These are phyloP conservation scores for Psilocybe cubensis DNA, from an alignment of 768 basidiomycete species.

Conservation along the genomic window DNA sequence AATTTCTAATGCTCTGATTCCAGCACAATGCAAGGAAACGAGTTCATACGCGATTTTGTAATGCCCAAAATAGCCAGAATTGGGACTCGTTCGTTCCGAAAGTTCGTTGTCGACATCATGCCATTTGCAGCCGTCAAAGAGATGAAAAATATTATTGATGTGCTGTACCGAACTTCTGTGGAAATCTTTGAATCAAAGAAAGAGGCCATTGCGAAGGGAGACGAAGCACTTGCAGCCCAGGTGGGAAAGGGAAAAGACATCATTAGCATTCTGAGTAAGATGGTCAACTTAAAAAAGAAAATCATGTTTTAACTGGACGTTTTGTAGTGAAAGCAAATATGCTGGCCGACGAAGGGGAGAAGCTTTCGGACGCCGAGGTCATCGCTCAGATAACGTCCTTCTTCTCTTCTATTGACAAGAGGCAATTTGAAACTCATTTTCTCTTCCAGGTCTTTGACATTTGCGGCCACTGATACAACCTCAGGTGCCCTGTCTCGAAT, in stretches of 20 bases:
- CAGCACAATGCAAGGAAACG: neutral
- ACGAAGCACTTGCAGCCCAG: conserved; percentile 31
- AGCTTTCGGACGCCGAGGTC: conserved; percentile 38
- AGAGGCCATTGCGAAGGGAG: conserved; percentile 32
- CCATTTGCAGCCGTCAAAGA: conserved; percentile 35
- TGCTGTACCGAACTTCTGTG: conserved; percentile 36
- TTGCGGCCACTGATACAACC: conserved; percentile 47
- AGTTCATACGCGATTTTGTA: conserved; percentile 8
- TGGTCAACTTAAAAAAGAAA: neutral
- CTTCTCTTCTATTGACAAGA: neutral
- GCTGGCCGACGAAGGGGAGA: conserved; percentile 30
- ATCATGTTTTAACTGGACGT: neutral
- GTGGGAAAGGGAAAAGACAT: conserved; percentile 45
- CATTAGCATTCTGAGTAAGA: conserved; percentile 45
- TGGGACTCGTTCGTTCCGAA: conserved; percentile 31
- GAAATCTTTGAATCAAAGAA: conserved; percentile 40
- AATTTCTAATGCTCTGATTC: neutral
- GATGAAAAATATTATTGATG: conserved; percentile 35
- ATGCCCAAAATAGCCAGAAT: conserved; percentile 21
- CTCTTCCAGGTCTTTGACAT: conserved; percentile 35
- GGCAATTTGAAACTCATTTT: neutral
- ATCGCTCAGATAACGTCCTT: conserved; percentile 37
- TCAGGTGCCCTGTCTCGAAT: conserved; percentile 38
- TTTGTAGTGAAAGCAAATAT: conserved; percentile 40
- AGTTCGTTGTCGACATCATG: conserved; percentile 33